Conservation (phyloP, 1,284 basidiomycete species). For the Mycena sp. region DNA sequence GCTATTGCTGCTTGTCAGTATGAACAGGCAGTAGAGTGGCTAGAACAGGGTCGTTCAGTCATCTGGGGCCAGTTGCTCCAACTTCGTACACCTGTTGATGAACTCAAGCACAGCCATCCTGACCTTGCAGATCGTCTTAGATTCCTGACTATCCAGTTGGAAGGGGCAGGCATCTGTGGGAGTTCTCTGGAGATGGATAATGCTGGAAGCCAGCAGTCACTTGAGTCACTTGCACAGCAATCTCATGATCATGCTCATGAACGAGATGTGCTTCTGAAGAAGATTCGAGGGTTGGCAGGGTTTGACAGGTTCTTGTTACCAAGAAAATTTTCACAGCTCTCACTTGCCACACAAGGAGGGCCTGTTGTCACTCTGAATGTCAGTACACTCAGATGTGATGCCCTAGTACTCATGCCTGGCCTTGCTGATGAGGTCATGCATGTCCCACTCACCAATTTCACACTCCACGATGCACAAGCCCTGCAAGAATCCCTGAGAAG, state of each 20-base stretch:
- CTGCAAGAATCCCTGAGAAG: not conserved
- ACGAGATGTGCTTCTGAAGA: conserved; percentile 1
- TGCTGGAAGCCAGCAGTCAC: too few relatives aligned
- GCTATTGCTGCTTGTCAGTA: not conserved
- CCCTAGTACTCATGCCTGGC: conserved; percentile 6
- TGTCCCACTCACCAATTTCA: conserved; percentile 14
- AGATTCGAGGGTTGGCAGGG: conserved; percentile 6
- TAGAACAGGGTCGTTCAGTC: conserved; percentile 1
- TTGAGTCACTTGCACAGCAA: not conserved
- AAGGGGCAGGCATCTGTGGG: not conserved
- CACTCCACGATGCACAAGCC: not conserved
- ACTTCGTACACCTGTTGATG: not conserved
- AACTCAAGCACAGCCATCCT: not conserved
- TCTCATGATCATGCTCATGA: conserved; percentile 6
- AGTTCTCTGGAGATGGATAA: not conserved
- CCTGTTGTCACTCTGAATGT: conserved; percentile 22
- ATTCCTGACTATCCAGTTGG: not conserved
- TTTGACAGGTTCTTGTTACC: conserved; percentile 22
- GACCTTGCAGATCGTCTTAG: not conserved
- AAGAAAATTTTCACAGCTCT: not conserved
- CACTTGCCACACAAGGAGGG: conserved; percentile 9
- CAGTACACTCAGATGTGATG: not conserved
- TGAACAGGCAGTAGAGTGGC: not conserved
- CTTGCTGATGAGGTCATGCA: not conserved
- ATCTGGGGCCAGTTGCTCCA: conserved; percentile 4